Percentiles rank a stretch among this genome's conserved stretches.
Conservation (phyloP, 768 basidiomycete genomes). For the Psilocybe azurescens region DNA sequence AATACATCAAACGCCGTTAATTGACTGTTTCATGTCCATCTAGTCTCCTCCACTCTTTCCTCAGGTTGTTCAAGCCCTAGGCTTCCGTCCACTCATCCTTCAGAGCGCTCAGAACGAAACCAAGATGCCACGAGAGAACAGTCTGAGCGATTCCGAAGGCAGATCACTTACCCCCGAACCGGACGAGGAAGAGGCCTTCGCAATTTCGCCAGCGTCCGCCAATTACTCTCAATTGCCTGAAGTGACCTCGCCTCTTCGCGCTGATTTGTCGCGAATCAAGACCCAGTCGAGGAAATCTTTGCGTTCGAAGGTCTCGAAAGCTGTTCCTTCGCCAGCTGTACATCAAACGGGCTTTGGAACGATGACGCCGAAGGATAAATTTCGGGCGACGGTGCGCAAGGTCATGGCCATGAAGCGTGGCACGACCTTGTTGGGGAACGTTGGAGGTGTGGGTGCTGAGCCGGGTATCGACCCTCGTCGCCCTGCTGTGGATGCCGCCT, state of each 20-base stretch:
- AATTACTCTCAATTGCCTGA: slow-evolving; percentile 13
- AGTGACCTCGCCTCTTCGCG: background rate
- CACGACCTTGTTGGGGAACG: slow-evolving; percentile 41
- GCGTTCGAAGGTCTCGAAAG: slow-evolving; percentile 23
- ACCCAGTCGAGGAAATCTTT: slow-evolving; percentile 23
- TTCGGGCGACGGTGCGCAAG: slow-evolving; percentile 60
- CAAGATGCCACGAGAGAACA: slow-evolving; percentile 71
- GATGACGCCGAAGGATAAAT: slow-evolving; percentile 52
- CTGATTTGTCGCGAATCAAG: slow-evolving; percentile 21
- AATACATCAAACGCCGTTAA: background rate
- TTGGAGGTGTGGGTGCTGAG: slow-evolving; percentile 62
- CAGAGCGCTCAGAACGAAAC: background rate
- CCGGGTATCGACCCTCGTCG: slow-evolving; percentile 75
- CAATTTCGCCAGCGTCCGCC: slow-evolving; percentile 11
- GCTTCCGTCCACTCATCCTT: background rate
- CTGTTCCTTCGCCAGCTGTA: slow-evolving; percentile 16
- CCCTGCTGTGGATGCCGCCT: slow-evolving; percentile 56
- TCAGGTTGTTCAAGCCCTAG: background rate
- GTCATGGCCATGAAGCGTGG: slow-evolving; percentile 68
- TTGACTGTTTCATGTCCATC: background rate
- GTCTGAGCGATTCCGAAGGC: slow-evolving; percentile 68
- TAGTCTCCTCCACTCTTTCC: background rate
- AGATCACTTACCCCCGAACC: slow-evolving; percentile 71
- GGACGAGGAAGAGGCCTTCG: slow-evolving; percentile 35
- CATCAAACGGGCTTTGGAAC: slow-evolving; percentile 15